Conservation (phyloP, 768 basidiomycete species). For the Paxillus rubicundulus region DNA sequence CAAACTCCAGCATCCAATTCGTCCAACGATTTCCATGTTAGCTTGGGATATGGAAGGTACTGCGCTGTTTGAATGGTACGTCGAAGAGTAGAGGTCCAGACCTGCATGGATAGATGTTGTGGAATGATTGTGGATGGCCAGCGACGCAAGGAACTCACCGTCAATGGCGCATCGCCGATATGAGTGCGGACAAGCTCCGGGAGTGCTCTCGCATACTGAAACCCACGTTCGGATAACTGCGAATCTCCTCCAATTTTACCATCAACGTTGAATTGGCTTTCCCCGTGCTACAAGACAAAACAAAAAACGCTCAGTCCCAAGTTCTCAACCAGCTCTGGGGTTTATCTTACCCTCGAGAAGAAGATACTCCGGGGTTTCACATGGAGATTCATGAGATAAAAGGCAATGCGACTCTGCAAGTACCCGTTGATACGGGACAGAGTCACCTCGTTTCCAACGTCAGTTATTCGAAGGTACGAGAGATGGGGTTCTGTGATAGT, state of each 20-base stretch:
- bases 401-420: slow-evolving; percentile 93
- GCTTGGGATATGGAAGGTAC: slow-evolving; percentile 77
- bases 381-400: slow-evolving; percentile 98
- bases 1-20: slow-evolving; percentile 99
- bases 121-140: not conserved
- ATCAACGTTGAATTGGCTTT: slow-evolving; percentile 94
- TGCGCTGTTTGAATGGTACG: slow-evolving; percentile 91
- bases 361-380: slow-evolving; percentile 96
- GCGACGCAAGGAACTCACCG: slow-evolving; percentile 47
- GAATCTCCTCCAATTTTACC: slow-evolving; percentile 99
- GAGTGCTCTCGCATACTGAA: slow-evolving; percentile 81
- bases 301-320: slow-evolving; percentile 2
- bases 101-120: slow-evolving; percentile 42
- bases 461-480: slow-evolving; percentile 87
- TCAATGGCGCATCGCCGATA: slow-evolving; percentile 84
- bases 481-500: slow-evolving; percentile 89
- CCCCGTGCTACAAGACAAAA: slow-evolving; percentile 74
- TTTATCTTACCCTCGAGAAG: slow-evolving; percentile 77
- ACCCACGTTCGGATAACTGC: slow-evolving; percentile 75
- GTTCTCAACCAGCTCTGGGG: slow-evolving; percentile 3
- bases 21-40: slow-evolving; percentile 98
- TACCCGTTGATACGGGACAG: slow-evolving; percentile 90
- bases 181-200: slow-evolving; percentile 87
- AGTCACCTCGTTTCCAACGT: slow-evolving; percentile 89
- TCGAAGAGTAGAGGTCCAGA: slow-evolving; percentile 98